phyloP scores from a whole-genome alignment of 306 rosid species.

The Mucuna pruriens region DNA sequence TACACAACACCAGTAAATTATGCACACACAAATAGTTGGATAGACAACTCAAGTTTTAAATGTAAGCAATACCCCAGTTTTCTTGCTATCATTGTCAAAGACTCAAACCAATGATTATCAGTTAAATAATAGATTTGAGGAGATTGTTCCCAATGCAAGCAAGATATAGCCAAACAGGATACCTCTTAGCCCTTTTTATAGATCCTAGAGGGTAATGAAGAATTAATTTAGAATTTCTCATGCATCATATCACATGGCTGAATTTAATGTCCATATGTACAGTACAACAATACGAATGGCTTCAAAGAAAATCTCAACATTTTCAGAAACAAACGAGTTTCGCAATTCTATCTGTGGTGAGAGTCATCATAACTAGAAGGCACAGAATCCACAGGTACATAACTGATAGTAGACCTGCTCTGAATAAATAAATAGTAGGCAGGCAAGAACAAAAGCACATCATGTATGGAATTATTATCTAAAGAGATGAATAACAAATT shows the following conservation, averaged over 20 bases:
- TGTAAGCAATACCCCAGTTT: conserved; percentile 19
- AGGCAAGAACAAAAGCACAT: not conserved
- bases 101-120: conserved; percentile 32
- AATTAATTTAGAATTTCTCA: conserved; percentile 1
- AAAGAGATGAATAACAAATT: not conserved
- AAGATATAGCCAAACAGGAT: conserved; percentile 19
- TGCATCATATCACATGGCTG: conserved; percentile 24
- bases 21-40: not conserved
- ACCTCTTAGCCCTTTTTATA: conserved; percentile 6
- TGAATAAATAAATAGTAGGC: conserved; percentile 10
- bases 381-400: not conserved
- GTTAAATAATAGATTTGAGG: conserved; percentile 9
- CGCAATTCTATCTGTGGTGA: conserved; percentile 17
- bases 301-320: conserved; percentile 31
- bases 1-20: conserved; percentile 11
- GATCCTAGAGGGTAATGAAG: not conserved
- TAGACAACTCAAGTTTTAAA: conserved; percentile 32
- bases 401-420: not conserved
- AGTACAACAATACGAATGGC: not conserved
- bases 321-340: not conserved
- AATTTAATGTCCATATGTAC: not conserved
- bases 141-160: conserved; percentile 9
- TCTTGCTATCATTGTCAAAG: conserved; percentile 34
- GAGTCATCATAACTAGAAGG: not conserved
- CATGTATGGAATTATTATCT: not conserved